Conservation (phyloP, 768 basidiomycete genomes). For the Pleurotus tuber-regium region DNA sequence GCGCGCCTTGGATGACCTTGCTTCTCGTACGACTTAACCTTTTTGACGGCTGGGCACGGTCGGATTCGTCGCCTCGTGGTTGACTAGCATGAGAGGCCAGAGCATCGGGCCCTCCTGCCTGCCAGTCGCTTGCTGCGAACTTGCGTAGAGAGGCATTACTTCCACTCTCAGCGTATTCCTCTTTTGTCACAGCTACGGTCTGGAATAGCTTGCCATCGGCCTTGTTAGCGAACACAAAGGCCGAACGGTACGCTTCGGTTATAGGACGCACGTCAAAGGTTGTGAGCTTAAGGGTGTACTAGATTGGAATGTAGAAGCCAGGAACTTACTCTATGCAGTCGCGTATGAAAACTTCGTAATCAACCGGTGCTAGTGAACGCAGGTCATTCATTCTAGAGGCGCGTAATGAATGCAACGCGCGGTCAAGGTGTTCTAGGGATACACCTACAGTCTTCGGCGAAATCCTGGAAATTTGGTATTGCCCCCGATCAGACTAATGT, state of each 20-base stretch:
- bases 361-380: slow-evolving; percentile 76
- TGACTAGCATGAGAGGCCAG: slow-evolving; percentile 25
- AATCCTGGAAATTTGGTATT: slow-evolving; percentile 76
- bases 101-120: slow-evolving; percentile 35
- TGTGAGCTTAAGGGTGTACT: slow-evolving; percentile 21
- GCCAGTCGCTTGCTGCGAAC: slow-evolving; percentile 58
- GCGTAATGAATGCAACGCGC: neutral
- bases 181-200: slow-evolving; percentile 61
- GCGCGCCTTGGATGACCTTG: neutral
- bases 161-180: slow-evolving; percentile 85
- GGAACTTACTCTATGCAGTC: slow-evolving; percentile 67
- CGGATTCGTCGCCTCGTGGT: slow-evolving; percentile 19
- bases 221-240: slow-evolving; percentile 52
- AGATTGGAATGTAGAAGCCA: neutral
- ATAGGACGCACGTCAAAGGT: too few species aligned
- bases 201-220: slow-evolving; percentile 40
- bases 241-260: slow-evolving; percentile 63
- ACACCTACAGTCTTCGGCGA: slow-evolving; percentile 67
- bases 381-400: slow-evolving; percentile 64
- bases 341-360: slow-evolving; percentile 73
- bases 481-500: slow-evolving; percentile 89
- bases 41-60: slow-evolving; percentile 12
- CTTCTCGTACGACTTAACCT: slow-evolving; percentile 9
- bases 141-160: slow-evolving; percentile 72
- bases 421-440: slow-evolving; percentile 7